These are phyloP conservation scores for Staphylotrichum tortipilum DNA, from an alignment of 495 filamentous ascomycete species.

Conservation along the genomic window DNA sequence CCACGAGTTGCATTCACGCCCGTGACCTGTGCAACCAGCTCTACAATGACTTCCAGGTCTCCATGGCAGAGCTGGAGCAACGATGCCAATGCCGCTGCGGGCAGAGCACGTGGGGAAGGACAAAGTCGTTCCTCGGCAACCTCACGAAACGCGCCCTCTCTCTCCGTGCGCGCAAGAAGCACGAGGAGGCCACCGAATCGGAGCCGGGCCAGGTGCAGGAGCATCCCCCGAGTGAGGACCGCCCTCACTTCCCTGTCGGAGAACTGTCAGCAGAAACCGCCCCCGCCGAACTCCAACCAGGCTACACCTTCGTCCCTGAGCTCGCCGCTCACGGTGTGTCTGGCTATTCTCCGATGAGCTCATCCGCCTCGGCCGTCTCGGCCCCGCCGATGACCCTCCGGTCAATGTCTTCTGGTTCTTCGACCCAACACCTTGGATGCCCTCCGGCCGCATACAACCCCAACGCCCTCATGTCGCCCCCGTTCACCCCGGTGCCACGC, in stretches of 20 bases:
- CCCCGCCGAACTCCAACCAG: neutral
- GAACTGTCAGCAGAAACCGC: neutral
- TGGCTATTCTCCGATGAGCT: too few relatives aligned
- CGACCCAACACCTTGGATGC: too few relatives aligned
- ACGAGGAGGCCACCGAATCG: neutral
- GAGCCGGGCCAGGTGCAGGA: neutral
- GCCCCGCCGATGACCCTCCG: too few relatives aligned
- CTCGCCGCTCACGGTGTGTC: too few relatives aligned
- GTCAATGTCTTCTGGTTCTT: too few relatives aligned
- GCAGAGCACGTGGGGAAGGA: neutral
- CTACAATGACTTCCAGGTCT: neutral
- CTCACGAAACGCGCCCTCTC: neutral
- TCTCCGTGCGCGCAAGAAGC: neutral
- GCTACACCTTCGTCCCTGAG: neutral
- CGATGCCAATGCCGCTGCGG: constrained; percentile 1
- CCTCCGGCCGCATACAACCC: too few relatives aligned
- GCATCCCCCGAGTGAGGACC: neutral
- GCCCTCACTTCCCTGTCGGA: too few relatives aligned
- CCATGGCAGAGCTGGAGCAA: neutral
- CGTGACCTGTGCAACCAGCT: neutral
- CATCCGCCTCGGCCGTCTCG: too few relatives aligned
- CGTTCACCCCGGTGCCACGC: neutral
- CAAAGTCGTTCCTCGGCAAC: constrained; percentile 3
- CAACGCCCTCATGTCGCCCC: too few relatives aligned
- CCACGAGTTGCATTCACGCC: neutral